Evolutionary conservation across 2,329 filamentous ascomycete genomes (phyloP), one percentile per base, ranked within the genome.

Genomic region (Phaeosphaeria sp.): DNA sequence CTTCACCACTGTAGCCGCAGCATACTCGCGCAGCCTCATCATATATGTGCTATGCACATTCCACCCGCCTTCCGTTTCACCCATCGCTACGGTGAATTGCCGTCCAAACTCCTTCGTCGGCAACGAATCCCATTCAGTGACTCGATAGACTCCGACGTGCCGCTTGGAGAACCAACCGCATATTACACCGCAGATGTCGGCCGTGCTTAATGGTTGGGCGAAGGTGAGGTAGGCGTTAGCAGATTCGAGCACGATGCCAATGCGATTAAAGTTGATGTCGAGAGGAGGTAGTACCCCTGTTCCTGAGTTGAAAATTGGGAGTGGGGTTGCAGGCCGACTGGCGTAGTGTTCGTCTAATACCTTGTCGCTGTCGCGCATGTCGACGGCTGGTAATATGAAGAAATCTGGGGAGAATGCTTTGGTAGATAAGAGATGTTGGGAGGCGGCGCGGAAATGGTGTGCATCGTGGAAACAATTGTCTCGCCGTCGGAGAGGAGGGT

Each of bases 181-280:
- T 15, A 6, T 6, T 3, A 15, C 9, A 15, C 11, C 30, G 6
- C 13, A 3, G 30, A 13, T 36, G 3, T 6, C 3, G 7, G 30
- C 13, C 6, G 30, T 36, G 30, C 13, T 36, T 13, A 36, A 3
- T 15, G 30, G 30, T 13, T 36, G 30, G 18, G 43, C 17, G n/a
- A 52, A 17, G 22, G 52, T 22, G 54, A 46, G 57, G 17, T 41
- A 57, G 25, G 21, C 5, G 33, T 52, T 36, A 2, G 9, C 17
- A 9, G 50, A 52, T 27, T 57, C 30, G 51, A 52, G 57, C 5
- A 52, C 30, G 25, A 60, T 57, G 6, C 58, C 58, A 25, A 57
- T 25, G 17, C 43, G 36, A 22, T 60, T 48, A 15, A 57, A 15
- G 18, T 60, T 36, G 27, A 60, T 17, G 15, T 6, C 30, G n/a